Evolutionary conservation across 2,329 filamentous ascomycete species (phyloP).

Genomic region (Penicillium sp.): DNA sequence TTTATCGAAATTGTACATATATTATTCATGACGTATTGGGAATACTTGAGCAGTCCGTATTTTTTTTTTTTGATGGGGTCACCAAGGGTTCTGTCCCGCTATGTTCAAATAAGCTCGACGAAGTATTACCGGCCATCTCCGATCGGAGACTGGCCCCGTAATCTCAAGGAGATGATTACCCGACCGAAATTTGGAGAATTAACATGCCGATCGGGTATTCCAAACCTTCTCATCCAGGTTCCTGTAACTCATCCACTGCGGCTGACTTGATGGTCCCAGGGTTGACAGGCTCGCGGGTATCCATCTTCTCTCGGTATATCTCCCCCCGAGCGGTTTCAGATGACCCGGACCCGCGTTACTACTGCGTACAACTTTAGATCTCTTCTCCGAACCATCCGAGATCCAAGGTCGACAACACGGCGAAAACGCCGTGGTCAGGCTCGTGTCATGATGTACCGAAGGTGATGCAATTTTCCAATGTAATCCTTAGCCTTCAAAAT

Average conservation of each 20-base stretch:
- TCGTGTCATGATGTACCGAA: conserved; percentile 1
- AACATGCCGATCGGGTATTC: conserved; percentile 1
- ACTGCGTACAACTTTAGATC: neutral
- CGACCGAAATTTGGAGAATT: neutral
- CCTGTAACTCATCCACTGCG: neutral
- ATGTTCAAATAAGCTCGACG: neutral
- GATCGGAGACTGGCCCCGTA: neutral
- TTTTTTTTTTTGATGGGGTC: neutral
- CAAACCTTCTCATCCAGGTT: neutral
- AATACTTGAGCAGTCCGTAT: neutral
- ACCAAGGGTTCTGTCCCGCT: neutral
- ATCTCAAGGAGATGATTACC: neutral
- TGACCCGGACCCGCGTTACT: neutral
- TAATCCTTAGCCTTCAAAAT: neutral
- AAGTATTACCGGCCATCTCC: neutral
- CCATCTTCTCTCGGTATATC: neutral
- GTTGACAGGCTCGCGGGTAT: neutral
- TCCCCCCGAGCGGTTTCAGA: neutral
- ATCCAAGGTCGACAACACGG: neutral
- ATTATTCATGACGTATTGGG: neutral
- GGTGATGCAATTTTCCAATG: neutral
- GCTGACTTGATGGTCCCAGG: neutral
- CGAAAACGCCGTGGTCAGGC: neutral
- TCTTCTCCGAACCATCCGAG: neutral
- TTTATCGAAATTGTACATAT: neutral